These are phyloP conservation scores for Globisporangium recalcitrans DNA, from an alignment of 352 stramenopile genomes.

Conservation along the genomic window DNA sequence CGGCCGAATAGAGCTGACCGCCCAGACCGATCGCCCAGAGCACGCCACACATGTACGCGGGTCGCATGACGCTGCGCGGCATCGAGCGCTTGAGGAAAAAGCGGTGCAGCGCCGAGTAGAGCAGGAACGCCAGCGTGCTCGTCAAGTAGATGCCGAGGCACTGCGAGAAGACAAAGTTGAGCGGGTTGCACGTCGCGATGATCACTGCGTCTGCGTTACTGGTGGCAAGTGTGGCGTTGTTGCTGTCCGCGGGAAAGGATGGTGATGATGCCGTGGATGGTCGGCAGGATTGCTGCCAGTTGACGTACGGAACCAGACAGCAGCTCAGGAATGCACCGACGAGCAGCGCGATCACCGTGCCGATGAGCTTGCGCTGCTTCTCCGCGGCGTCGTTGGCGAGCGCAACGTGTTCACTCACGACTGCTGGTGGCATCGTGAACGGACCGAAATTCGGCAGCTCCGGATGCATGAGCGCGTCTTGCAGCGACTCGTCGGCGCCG, in stretches of 20 bases:
- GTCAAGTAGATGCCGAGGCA: constrained; percentile 79
- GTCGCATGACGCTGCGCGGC: constrained; percentile 76
- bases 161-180: constrained; percentile 83
- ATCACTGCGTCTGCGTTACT: constrained; percentile 18
- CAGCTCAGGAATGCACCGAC: constrained; percentile 68
- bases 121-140: constrained; percentile 65
- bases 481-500: constrained; percentile 36
- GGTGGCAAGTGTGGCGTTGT: not conserved
- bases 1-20: constrained; percentile 69
- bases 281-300: constrained; percentile 61
- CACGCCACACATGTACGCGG: constrained; percentile 72
- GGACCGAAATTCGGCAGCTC: constrained; percentile 82
- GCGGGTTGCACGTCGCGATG: constrained; percentile 64
- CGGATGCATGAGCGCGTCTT: constrained; percentile 54
- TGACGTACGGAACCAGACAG: constrained; percentile 72
- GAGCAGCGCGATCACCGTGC: constrained; percentile 56
- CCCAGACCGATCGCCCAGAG: constrained; percentile 67
- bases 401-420: constrained; percentile 46
- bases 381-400: constrained; percentile 46
- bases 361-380: constrained; percentile 51
- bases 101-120: constrained; percentile 74
- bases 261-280: constrained; percentile 20
- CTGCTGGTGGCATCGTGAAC: constrained; percentile 66
- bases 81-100: constrained; percentile 73
- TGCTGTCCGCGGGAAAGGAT: constrained; percentile 3